phyloP scores from a whole-genome alignment of 345 rosid genomes.

The Eucalyptus viminalis region DNA sequence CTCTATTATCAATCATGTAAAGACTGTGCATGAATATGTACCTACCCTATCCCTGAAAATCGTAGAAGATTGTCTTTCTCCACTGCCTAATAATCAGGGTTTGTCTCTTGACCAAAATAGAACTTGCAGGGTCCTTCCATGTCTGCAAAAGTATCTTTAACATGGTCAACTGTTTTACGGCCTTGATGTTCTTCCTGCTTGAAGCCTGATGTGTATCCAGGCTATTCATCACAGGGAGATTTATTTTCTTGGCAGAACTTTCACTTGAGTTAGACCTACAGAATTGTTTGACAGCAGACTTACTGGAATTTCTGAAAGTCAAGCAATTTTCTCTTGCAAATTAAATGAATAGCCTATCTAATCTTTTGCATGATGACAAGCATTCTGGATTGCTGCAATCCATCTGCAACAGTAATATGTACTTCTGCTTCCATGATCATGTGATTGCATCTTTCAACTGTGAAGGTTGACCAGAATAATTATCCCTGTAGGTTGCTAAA shows the following conservation, averaged over 20 bases:
- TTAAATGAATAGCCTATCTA: background rate
- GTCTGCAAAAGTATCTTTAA: background rate
- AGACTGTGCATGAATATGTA: background rate
- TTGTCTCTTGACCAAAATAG: background rate
- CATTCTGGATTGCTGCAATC: background rate
- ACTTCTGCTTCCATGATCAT: background rate
- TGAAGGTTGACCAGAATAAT: background rate
- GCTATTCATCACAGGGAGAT: background rate
- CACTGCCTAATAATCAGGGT: background rate
- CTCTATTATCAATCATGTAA: background rate
- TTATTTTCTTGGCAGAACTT: background rate
- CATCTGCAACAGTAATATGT: background rate
- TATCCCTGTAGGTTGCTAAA: slow-evolving; percentile 38
- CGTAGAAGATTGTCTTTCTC: background rate
- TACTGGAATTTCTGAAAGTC: background rate
- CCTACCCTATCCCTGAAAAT: background rate
- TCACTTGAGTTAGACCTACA: background rate
- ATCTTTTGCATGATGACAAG: background rate
- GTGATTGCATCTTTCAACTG: background rate
- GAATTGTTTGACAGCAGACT: background rate
- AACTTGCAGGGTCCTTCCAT: background rate
- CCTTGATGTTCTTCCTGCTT: background rate
- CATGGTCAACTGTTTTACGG: background rate
- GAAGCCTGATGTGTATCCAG: background rate
- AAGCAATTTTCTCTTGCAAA: background rate